A percentile compares a stretch with the other conserved stretches of the same genome.
Evolutionary conservation across 495 filamentous ascomycete species (phyloP).

Genomic region (Stereocaulon alpinum): DNA sequence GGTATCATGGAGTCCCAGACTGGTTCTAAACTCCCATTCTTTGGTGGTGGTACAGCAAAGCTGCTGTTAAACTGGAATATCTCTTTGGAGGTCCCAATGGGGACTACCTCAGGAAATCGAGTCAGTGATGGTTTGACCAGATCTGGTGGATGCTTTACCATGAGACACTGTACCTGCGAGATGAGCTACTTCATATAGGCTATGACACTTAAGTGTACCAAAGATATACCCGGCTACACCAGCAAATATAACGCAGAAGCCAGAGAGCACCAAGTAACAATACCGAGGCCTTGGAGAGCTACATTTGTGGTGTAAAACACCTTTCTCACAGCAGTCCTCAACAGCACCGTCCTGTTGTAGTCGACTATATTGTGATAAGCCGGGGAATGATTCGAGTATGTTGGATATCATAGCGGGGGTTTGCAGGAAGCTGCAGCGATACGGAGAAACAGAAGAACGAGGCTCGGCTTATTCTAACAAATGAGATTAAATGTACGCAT

Average conservation of each 20-base stretch:
- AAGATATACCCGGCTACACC: neutral
- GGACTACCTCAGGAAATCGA: neutral
- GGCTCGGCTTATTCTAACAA: neutral
- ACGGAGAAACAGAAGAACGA: neutral
- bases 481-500: no score
- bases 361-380: neutral
- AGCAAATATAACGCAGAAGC: neutral
- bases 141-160: neutral
- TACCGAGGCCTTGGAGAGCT: neutral
- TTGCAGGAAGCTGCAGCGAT: neutral
- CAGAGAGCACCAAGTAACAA: neutral
- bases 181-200: neutral
- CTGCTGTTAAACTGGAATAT: conserved; percentile 7
- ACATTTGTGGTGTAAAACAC: neutral
- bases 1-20: conserved; percentile 23
- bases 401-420: neutral
- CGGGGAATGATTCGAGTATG: neutral
- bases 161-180: neutral
- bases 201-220: neutral
- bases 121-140: neutral
- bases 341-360: neutral
- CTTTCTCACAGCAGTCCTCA: neutral
- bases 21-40: conserved; percentile 12
- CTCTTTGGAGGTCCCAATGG: neutral
- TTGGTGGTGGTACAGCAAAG: conserved; percentile 7